Conservation (phyloP, 176 grass and related monocot genomes). For the Oryza glaberrima region DNA sequence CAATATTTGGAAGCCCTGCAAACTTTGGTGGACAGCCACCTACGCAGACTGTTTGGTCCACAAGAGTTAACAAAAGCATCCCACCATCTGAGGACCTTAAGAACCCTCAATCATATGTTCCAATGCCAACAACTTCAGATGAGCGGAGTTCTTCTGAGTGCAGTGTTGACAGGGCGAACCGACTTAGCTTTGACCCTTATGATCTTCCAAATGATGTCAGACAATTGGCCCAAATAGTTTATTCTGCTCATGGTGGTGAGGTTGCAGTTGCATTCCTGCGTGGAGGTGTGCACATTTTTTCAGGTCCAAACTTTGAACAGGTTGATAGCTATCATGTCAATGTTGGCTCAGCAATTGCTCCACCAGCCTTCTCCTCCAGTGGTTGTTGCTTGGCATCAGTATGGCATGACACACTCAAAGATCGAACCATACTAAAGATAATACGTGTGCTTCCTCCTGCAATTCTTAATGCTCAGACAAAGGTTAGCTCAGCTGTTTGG, state of each 20-base stretch:
- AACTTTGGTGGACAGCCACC: conserved; percentile 81
- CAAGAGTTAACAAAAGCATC: conserved; percentile 96
- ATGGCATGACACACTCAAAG: conserved; percentile 97
- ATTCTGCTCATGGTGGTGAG: conserved; percentile 92
- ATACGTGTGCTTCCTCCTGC: conserved; percentile 95
- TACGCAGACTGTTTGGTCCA: conserved; percentile 97
- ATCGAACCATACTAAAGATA: conserved; percentile 94
- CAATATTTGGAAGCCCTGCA: conserved; percentile 94
- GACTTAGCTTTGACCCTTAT: conserved; percentile 94
- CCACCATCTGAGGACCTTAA: conserved; percentile 88
- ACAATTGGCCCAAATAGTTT: conserved; percentile 95
- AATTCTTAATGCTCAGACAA: conserved; percentile 71
- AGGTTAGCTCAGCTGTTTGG: conserved; percentile 82
- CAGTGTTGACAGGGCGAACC: conserved; percentile 87
- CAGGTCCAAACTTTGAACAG: conserved; percentile 84
- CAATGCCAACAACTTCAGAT: conserved; percentile 70
- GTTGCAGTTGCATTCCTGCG: conserved; percentile 90
- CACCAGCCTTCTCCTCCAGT: conserved; percentile 93
- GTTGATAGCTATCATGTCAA: conserved; percentile 96
- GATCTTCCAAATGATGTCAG: conserved; percentile 98
- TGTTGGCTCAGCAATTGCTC: conserved; percentile 94
- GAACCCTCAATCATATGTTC: conserved; percentile 78
- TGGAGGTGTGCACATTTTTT: conserved; percentile 98
- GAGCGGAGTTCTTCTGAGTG: conserved; percentile 93
- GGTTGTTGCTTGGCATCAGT: conserved; percentile 94